Evolutionary conservation across 345 rosid species (phyloP).

Genomic region (Dipteronia dyeriana): DNA sequence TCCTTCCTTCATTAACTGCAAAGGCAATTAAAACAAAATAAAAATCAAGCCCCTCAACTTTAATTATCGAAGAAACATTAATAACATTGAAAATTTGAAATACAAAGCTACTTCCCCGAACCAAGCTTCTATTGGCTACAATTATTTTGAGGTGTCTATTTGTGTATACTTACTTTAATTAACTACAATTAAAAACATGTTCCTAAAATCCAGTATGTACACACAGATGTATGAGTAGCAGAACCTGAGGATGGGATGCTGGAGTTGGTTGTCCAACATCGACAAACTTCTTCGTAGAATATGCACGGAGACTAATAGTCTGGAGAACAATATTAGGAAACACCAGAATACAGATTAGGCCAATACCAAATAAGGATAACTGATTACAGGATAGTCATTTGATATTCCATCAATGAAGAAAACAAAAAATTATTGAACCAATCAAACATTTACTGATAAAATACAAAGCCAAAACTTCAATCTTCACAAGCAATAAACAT

Average conservation of each 20-base stretch:
- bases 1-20: slow-evolving; percentile 79
- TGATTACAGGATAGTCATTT: neutral
- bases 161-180: neutral
- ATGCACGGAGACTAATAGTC: slow-evolving; percentile 43
- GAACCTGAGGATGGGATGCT: slow-evolving; percentile 87
- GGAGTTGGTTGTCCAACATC: slow-evolving; percentile 93
- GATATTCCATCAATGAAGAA: slow-evolving; percentile 1
- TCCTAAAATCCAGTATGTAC: neutral
- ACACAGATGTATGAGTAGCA: neutral
- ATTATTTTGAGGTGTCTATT: neutral
- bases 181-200: neutral
- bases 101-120: neutral
- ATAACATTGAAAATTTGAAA: neutral
- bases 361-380: neutral
- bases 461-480: neutral
- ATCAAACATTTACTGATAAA: neutral
- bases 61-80: neutral
- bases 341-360: slow-evolving; percentile 4
- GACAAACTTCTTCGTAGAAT: slow-evolving; percentile 47
- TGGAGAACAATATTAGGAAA: slow-evolving; percentile 35
- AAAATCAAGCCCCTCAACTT: neutral
- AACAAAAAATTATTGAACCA: neutral
- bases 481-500: neutral
- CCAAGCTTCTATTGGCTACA: neutral
- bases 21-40: slow-evolving; percentile 13